Base-by-base conservation (phyloP, 805 yeast species). In the Ogataea nonfermentans region DNA sequence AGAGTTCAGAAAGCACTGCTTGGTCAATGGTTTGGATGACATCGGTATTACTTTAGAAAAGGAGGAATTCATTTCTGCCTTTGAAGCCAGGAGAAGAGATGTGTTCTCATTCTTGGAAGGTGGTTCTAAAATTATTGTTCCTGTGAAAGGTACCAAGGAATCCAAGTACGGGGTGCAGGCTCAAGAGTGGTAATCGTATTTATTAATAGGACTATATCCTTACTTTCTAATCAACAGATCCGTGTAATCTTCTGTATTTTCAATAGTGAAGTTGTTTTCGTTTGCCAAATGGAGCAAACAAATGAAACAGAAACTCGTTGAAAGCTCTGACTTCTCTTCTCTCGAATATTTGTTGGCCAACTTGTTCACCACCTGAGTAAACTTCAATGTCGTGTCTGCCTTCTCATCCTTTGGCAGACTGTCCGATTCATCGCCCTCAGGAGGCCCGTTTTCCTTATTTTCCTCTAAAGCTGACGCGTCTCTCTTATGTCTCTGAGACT, bases 21-120 rank as follows among this genome's bases (percentile, higher is more conserved):
- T 93, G 54, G 71, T 91, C 41, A 88, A 93, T 51, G 99, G 99
- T 48, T 79, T 93, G 47, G 99, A 93, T 63, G 99, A 93, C 62
- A 93, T 93, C 66, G 97, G 97, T 29, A 76, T 93, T 57, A 93
- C 99, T 36, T 69, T 93, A 55, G 91, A 89, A 66, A 88, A 89
- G 67, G 96, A 87, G 67, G 78, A 78, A 38, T 79, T 55, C 63
- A 93, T 93, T 53, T 42, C 62, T 37, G 73, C 78, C 53, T 93
- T 79, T 57, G 99, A 93, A 71, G 76, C 67, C 15, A 66, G 68
- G 48, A 85, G 99, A 75, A 80, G 75, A 60, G 80, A 74, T 37
- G 80, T 71, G 61, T 93, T 85, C 63, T 87, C 96, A 8, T 93
- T 95, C 79, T 77, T 90, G 61, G 97, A 90, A 71, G 89, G 93